Evolutionary conservation across 805 yeast species (phyloP), one percentile per base, ranked within the genome.

Genomic region (Wickerhamiella azyma): DNA sequence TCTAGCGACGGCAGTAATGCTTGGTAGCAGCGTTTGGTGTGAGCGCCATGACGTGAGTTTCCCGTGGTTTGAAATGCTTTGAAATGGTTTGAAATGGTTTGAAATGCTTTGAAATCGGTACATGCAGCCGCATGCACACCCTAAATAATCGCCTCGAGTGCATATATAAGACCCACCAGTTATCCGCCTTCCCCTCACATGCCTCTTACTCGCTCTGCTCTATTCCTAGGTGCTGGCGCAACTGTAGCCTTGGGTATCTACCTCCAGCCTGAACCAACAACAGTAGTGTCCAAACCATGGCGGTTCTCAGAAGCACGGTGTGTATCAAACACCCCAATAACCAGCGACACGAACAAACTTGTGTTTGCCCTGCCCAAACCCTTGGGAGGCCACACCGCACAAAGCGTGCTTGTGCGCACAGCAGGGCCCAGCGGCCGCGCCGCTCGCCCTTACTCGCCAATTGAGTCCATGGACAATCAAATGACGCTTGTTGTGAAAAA

Each of bases 391-490:
- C 70, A 84, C 56, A 67, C 70, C 52, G 72, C 79, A 43, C 92
- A 96, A 35, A 81, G 94, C 14, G 75, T 80, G 50, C 58, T 88
- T 37, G 61, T 86, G 63, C 74, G 94, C 62, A 88, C 85, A 68
- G 85, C 68, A 58, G 81, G 79, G 46, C 80, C 89, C 48, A 75
- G 77, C 50, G 83, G 83, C 69, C 74, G 68, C 64, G 78, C 79
- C 16, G 68, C 88, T 51, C 79, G 94, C 69, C 74, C 74, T 33
- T 69, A 69, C 58, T 88, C 97, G 39, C 96, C 97, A 50, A 71
- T 79, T 42, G 72, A 82, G 26, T 88, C 81, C 57, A 64, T 69
- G 45, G 77, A 75, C 47, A 69, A 71, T 51, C 63, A 74, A 45
- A 65, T 88, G 53, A 84, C 84, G 51, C 71, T 88, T 53, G 72